These are phyloP conservation scores for Intubia oerlemansii DNA, from an alignment of 2,329 filamentous ascomycete genomes.

Conservation along the genomic window DNA sequence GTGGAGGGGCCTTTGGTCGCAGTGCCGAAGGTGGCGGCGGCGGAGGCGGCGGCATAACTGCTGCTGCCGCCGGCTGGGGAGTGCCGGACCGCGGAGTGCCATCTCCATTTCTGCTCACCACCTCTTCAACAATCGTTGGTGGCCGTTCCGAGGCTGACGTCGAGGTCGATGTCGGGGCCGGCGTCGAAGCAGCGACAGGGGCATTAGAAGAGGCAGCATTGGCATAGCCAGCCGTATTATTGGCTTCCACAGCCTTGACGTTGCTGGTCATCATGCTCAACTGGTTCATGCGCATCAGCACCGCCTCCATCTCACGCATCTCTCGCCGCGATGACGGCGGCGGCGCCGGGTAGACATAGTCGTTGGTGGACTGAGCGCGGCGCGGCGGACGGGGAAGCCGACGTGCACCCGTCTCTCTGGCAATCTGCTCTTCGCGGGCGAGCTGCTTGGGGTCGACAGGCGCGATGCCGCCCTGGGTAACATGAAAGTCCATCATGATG, in stretches of 20 bases:
- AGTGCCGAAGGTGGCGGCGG: slow-evolving; percentile 1
- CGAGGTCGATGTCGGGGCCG: neutral
- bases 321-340: slow-evolving; percentile 6
- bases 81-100: neutral
- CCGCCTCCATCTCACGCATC: slow-evolving; percentile 4
- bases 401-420: slow-evolving; percentile 11
- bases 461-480: neutral
- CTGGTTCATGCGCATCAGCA: slow-evolving; percentile 4
- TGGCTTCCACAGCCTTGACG: no score
- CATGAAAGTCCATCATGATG: neutral
- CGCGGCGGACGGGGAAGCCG: slow-evolving; percentile 17
- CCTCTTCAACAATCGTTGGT: slow-evolving; percentile 6
- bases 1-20: slow-evolving; percentile 20
- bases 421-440: neutral
- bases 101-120: neutral
- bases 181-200: neutral
- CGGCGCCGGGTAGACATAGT: slow-evolving; percentile 16
- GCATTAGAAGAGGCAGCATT: no score
- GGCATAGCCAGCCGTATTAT: no score
- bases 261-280: neutral
- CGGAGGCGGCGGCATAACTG: neutral
- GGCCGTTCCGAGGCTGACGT: slow-evolving; percentile 2
- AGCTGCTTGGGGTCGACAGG: neutral
- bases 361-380: slow-evolving; percentile 24
- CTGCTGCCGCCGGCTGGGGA: neutral